phyloP scores from a whole-genome alignment of 805 yeast genomes.

The Candida khao-thaluensis region DNA sequence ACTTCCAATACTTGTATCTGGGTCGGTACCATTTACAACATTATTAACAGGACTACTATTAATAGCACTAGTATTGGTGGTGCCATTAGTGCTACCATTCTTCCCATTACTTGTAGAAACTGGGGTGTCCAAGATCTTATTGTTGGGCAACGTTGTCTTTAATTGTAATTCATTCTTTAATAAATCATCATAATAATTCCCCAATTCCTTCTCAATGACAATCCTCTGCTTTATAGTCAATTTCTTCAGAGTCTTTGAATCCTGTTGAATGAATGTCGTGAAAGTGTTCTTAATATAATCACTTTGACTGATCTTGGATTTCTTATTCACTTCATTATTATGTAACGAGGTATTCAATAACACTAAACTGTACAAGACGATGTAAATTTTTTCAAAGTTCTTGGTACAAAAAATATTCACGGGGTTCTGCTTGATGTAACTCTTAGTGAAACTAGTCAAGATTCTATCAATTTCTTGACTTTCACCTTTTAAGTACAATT shows the following conservation, averaged over 20 bases:
- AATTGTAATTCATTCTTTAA: conserved; percentile 38
- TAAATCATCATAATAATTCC: conserved; percentile 45
- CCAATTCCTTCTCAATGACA: conserved; percentile 46
- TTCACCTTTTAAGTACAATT: conserved; percentile 76
- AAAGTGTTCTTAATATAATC: conserved; percentile 45
- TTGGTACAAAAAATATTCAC: conserved; percentile 48
- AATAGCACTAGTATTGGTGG: background rate
- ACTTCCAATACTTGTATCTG: background rate
- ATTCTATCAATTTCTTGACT: conserved; percentile 78
- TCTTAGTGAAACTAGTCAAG: conserved; percentile 62
- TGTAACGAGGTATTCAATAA: conserved; percentile 77
- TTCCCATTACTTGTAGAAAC: background rate
- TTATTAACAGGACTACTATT: background rate
- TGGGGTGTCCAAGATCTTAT: background rate
- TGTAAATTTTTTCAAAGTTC: conserved; percentile 58
- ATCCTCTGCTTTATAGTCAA: conserved; percentile 39
- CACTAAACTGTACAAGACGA: conserved; percentile 68
- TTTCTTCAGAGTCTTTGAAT: conserved; percentile 21
- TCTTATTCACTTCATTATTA: conserved; percentile 43
- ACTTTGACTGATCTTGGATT: conserved; percentile 38
- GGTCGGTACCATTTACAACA: too few relatives aligned
- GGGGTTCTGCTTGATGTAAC: conserved; percentile 56
- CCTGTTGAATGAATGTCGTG: conserved; percentile 40
- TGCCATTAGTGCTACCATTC: background rate
- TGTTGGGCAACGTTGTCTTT: conserved; percentile 19